Evolutionary conservation across 441 rosid genomes (phyloP).

Genomic region (Raphanus hybrid): DNA sequence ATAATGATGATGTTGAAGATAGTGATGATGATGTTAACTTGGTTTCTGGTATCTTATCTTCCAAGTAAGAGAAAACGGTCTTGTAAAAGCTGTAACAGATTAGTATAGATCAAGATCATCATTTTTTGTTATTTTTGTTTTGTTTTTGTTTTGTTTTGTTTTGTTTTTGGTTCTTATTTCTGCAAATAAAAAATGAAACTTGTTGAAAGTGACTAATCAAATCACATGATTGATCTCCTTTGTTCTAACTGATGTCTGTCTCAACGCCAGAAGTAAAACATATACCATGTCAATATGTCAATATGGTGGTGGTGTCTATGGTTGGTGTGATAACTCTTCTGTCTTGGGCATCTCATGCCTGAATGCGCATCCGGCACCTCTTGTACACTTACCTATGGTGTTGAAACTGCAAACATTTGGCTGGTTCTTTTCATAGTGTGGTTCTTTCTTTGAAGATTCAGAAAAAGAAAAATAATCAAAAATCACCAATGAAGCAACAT

Average conservation of each 20-base stretch:
- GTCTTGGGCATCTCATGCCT: constrained; percentile 96
- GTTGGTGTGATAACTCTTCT: constrained; percentile 75
- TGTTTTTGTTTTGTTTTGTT: no score
- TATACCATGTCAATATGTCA: neutral
- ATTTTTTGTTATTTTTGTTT: no score
- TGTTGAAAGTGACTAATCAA: no score
- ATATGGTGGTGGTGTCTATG: neutral
- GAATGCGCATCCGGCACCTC: constrained; percentile 95
- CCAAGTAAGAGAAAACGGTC: no score
- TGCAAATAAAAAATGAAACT: no score
- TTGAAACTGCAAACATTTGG: constrained; percentile 96
- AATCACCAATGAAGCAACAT: no score
- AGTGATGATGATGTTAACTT: neutral
- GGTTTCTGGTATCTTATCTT: no score
- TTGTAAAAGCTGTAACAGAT: no score
- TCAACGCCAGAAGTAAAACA: neutral
- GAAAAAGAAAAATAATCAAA: neutral
- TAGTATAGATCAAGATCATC: no score
- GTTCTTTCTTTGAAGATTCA: constrained; percentile 87
- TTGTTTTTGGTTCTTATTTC: no score
- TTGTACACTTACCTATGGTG: constrained; percentile 86
- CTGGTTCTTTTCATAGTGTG: constrained; percentile 82
- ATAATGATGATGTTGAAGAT: constrained; percentile 28
- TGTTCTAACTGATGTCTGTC: no score
- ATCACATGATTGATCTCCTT: no score